These are phyloP conservation scores for Epichloe baconii DNA, from an alignment of 2,329 filamentous ascomycete species.

Conservation along the genomic window DNA sequence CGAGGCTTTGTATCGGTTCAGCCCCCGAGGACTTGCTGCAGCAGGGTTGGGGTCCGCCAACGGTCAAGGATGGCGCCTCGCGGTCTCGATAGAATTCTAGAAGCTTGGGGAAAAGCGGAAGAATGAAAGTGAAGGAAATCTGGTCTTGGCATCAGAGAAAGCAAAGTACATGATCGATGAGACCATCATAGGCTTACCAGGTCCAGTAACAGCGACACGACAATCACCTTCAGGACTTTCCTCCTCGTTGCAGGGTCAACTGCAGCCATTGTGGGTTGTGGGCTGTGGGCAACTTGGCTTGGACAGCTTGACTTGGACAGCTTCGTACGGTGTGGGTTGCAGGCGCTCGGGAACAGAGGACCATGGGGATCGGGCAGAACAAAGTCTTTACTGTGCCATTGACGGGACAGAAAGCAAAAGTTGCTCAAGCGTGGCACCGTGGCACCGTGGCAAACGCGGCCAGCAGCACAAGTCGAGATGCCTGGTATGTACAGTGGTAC, in stretches of 20 bases:
- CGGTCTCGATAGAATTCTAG: conserved; percentile 90
- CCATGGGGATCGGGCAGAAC: no score
- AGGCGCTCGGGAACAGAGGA: no score
- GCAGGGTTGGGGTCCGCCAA: conserved; percentile 47
- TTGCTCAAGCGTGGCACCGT: no score
- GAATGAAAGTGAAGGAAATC: conserved; percentile 98
- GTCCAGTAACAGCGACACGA: conserved; percentile 79
- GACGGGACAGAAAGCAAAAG: background rate
- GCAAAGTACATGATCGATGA: background rate
- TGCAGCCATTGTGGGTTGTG: conserved; percentile 26
- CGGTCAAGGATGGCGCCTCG: conserved; percentile 44
- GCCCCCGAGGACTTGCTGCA: conserved; percentile 65
- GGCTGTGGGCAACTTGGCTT: background rate
- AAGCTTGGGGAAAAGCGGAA: conserved; percentile 88
- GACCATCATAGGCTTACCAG: conserved; percentile 43
- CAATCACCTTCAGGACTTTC: conserved; percentile 74
- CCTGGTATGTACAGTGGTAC: no score
- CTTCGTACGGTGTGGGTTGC: background rate
- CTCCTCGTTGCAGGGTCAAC: conserved; percentile 51
- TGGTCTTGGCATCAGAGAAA: conserved; percentile 22
- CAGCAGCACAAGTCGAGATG: no score
- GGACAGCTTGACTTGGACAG: background rate
- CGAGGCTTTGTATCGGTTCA: conserved; percentile 89
- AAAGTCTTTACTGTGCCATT: no score
- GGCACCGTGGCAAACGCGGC: no score